These are phyloP conservation scores for Pseudozyma thailandica DNA, from an alignment of 1,284 basidiomycete genomes.

Conservation along the genomic window DNA sequence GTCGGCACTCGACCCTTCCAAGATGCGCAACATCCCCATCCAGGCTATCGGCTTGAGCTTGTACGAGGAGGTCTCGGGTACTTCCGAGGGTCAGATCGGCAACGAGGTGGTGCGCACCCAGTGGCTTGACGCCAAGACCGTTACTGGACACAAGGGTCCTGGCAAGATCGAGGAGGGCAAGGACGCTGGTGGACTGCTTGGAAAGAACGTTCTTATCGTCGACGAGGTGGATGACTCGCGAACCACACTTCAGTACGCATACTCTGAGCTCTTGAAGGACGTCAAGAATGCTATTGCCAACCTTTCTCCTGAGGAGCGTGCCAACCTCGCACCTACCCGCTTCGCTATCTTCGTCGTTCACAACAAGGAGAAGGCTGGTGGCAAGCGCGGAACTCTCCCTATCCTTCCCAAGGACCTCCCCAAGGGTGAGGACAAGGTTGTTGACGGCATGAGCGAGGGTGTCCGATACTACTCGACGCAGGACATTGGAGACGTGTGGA, in stretches of 20 bases:
- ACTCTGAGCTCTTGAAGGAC: conserved; percentile 66
- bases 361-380: conserved; percentile 62
- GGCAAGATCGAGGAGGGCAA: conserved; percentile 57
- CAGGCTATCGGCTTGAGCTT: conserved; percentile 67
- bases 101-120: conserved; percentile 66
- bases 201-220: conserved; percentile 67
- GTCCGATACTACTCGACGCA: conserved; percentile 66
- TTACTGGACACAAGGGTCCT: conserved; percentile 37
- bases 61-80: conserved; percentile 65
- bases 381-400: conserved; percentile 64
- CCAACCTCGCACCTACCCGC: conserved; percentile 60
- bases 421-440: conserved; percentile 52
- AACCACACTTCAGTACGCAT: conserved; percentile 67
- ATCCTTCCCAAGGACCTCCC: conserved; percentile 50
- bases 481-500: conserved; percentile 65
- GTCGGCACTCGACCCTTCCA: conserved; percentile 50
- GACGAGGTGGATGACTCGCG: conserved; percentile 68
- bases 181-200: conserved; percentile 63
- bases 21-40: conserved; percentile 67
- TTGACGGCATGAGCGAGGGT: conserved; percentile 59
- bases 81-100: conserved; percentile 61
- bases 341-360: conserved; percentile 68
- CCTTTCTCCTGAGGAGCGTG: conserved; percentile 55
- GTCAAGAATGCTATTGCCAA: conserved; percentile 57
- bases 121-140: conserved; percentile 64